phyloP scores from a whole-genome alignment of 371 early-diverging fungal genomes.

The Smittium mucronatum region DNA sequence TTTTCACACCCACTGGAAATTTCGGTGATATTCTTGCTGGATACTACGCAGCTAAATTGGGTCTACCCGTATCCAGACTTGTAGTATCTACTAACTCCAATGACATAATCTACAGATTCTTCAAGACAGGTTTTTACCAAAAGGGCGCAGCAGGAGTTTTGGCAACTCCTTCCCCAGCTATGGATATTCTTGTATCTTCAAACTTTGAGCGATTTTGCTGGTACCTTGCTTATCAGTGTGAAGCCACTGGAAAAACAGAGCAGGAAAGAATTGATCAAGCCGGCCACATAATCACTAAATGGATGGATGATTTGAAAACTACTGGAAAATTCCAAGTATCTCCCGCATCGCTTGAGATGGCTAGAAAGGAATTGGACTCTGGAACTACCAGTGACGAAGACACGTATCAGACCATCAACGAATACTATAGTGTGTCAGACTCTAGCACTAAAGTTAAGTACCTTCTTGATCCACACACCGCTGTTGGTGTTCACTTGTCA shows the following conservation, averaged over 20 bases:
- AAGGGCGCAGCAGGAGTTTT: slow-evolving; percentile 44
- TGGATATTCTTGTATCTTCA: slow-evolving; percentile 90
- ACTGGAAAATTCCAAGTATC: slow-evolving; percentile 60
- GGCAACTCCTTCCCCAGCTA: slow-evolving; percentile 85
- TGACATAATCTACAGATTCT: slow-evolving; percentile 92
- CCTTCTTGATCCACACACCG: slow-evolving; percentile 91
- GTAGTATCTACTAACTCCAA: slow-evolving; percentile 89
- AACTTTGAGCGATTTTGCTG: slow-evolving; percentile 94
- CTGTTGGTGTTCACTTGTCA: slow-evolving; percentile 83
- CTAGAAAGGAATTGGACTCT: slow-evolving; percentile 61
- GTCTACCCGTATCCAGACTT: slow-evolving; percentile 71
- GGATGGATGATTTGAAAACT: slow-evolving; percentile 71
- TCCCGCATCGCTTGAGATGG: slow-evolving; percentile 43
- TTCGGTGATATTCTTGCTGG: slow-evolving; percentile 97
- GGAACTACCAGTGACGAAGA: slow-evolving; percentile 54
- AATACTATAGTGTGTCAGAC: slow-evolving; percentile 35
- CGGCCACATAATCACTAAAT: slow-evolving; percentile 43
- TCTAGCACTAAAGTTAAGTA: slow-evolving; percentile 40
- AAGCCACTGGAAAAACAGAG: slow-evolving; percentile 25
- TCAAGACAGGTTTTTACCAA: slow-evolving; percentile 70
- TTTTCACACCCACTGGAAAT: slow-evolving; percentile 94
- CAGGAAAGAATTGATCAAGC: slow-evolving; percentile 36
- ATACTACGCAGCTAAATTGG: slow-evolving; percentile 81
- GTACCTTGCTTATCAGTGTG: slow-evolving; percentile 61
- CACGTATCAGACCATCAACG: slow-evolving; percentile 58